phyloP scores from a whole-genome alignment of 495 filamentous ascomycete genomes.

The Neurospora pannonica region DNA sequence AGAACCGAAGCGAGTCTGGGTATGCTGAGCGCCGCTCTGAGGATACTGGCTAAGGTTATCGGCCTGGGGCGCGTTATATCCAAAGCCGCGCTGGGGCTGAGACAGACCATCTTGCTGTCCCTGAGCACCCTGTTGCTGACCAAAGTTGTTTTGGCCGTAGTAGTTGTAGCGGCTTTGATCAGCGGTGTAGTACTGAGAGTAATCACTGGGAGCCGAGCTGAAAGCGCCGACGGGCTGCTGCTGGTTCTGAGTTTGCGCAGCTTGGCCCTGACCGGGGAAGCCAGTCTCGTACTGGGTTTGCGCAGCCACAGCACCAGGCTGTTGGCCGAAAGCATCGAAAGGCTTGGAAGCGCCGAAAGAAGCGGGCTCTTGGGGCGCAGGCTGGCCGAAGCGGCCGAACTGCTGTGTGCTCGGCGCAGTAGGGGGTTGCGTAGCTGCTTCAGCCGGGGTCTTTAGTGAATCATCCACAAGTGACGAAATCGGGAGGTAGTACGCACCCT shows the following conservation, averaged over 20 bases:
- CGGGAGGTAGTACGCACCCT: constrained; percentile 18
- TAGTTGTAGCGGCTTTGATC: constrained; percentile 71
- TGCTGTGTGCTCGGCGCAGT: constrained; percentile 45
- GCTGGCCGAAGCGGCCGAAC: constrained; percentile 62
- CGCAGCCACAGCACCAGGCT: constrained; percentile 37
- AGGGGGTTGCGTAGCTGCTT: constrained; percentile 31
- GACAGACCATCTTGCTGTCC: constrained; percentile 61
- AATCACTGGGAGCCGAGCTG: constrained; percentile 70
- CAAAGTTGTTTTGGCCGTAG: constrained; percentile 67
- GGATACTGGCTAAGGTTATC: constrained; percentile 72
- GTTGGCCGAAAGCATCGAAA: constrained; percentile 82
- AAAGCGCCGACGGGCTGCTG: constrained; percentile 47
- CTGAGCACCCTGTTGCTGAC: constrained; percentile 53
- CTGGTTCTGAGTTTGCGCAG: constrained; percentile 42
- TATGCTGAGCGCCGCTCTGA: constrained; percentile 46
- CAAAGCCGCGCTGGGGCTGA: constrained; percentile 58
- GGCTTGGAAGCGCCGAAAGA: constrained; percentile 60
- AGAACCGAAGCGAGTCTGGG: constrained; percentile 20
- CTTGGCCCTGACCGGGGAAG: constrained; percentile 52
- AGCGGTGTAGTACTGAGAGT: constrained; percentile 78
- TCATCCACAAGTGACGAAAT: not conserved
- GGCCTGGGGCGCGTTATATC: constrained; percentile 61
- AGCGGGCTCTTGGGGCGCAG: constrained; percentile 46
- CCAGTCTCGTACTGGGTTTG: constrained; percentile 33
- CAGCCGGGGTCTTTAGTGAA: constrained; percentile 20